phyloP scores from a whole-genome alignment of 169 alveolate species.

The Cryptosporidium ryanae region DNA sequence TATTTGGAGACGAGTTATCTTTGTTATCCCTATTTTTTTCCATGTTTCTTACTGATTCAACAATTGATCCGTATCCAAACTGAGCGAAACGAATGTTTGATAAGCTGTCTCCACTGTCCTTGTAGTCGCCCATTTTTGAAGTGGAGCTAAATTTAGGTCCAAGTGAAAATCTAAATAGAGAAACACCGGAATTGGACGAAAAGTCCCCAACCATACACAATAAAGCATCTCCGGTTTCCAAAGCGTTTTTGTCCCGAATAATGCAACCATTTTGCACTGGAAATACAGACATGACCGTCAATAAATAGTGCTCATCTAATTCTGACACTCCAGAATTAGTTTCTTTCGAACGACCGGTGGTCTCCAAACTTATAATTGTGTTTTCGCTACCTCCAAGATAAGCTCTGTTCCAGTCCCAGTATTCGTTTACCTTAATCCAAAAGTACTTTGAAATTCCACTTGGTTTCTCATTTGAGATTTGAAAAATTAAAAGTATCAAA shows the following conservation, averaged over 20 bases:
- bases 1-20: not conserved
- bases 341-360: not conserved
- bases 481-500: slow-evolving; percentile 11
- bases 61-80: slow-evolving; percentile 11
- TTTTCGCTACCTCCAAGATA: not conserved
- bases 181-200: slow-evolving; percentile 53
- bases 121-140: not conserved
- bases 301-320: slow-evolving; percentile 29
- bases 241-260: not conserved
- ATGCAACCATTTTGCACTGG: slow-evolving; percentile 15
- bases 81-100: not conserved
- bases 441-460: slow-evolving; percentile 22
- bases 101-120: not conserved
- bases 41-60: not conserved
- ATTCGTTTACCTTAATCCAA: slow-evolving; percentile 53
- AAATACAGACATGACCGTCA: slow-evolving; percentile 23
- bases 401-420: slow-evolving; percentile 63
- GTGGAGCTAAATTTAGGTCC: not conserved
- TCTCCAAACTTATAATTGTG: slow-evolving; percentile 6
- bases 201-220: slow-evolving; percentile 23
- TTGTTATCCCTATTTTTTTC: slow-evolving; percentile 4
- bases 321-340: not conserved
- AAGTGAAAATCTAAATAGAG: slow-evolving; percentile 12
- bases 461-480: slow-evolving; percentile 14
- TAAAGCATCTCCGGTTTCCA: not conserved